phyloP scores from a whole-genome alignment of 1,284 basidiomycete genomes.

The Boletus sp. region DNA sequence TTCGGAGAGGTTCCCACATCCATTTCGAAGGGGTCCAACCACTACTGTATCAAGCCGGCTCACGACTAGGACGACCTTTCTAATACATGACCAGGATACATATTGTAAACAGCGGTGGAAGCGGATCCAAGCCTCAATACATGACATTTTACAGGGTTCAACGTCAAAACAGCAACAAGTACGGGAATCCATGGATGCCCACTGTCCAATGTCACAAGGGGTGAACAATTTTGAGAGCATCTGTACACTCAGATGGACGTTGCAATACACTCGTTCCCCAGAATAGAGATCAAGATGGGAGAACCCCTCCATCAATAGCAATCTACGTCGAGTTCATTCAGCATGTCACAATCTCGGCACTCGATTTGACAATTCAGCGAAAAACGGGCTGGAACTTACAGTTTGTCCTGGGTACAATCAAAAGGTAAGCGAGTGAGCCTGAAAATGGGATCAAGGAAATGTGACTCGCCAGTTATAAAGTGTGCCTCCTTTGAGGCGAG shows the following conservation, averaged over 20 bases:
- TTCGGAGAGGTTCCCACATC: too few relatives aligned
- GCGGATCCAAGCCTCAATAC: neutral
- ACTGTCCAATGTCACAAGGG: too few relatives aligned
- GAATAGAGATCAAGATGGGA: neutral
- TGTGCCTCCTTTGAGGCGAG: constrained; percentile 20
- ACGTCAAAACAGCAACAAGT: too few relatives aligned
- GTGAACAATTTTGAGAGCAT: too few relatives aligned
- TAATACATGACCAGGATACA: too few relatives aligned
- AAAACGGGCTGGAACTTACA: neutral
- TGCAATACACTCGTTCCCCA: neutral
- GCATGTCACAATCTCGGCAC: neutral
- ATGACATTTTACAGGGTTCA: too few relatives aligned
- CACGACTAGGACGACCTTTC: too few relatives aligned
- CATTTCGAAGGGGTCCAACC: too few relatives aligned
- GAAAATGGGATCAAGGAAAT: neutral
- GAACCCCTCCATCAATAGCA: constrained; percentile 4
- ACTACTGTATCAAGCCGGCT: too few relatives aligned
- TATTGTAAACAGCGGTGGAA: neutral
- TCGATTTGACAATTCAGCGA: too few relatives aligned
- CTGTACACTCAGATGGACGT: neutral
- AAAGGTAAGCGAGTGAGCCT: neutral
- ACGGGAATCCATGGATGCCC: too few relatives aligned
- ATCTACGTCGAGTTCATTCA: neutral
- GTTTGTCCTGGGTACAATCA: neutral
- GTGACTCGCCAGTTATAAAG: neutral